Evolutionary conservation across 306 rosid genomes (phyloP).

Genomic region (Prinsepia uniflora): DNA sequence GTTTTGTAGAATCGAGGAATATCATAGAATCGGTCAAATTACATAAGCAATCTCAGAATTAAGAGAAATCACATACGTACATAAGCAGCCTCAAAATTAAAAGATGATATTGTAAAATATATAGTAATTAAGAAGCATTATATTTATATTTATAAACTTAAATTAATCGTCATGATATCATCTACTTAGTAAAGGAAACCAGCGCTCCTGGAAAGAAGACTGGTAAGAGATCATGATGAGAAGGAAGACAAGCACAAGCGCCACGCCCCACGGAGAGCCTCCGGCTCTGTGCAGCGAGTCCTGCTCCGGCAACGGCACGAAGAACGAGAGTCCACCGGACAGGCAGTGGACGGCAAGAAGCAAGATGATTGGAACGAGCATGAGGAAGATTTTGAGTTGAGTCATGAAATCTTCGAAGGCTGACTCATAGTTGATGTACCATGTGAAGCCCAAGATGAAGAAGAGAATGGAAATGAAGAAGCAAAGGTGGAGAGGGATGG

Average conservation of each 20-base stretch:
- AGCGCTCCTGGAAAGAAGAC: constrained; percentile 66
- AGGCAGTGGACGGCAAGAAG: constrained; percentile 53
- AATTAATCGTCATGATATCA: constrained; percentile 4
- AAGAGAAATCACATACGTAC: no score
- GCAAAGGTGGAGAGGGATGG: constrained; percentile 58
- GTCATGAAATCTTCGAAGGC: constrained; percentile 41
- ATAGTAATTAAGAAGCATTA: no score
- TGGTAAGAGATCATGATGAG: constrained; percentile 63
- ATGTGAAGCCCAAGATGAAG: constrained; percentile 50
- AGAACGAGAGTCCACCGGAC: constrained; percentile 34
- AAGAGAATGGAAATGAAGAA: constrained; percentile 48
- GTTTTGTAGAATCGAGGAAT: no score
- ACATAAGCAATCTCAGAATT: background rate
- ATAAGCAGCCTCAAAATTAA: no score
- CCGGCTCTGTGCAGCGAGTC: constrained; percentile 76
- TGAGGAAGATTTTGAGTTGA: constrained; percentile 54
- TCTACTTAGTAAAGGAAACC: constrained; percentile 65
- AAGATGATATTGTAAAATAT: no score
- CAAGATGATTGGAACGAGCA: constrained; percentile 50
- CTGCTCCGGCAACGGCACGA: constrained; percentile 47
- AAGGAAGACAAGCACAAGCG: constrained; percentile 55
- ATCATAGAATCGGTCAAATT: background rate
- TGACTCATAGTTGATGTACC: constrained; percentile 74
- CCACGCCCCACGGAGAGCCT: constrained; percentile 90
- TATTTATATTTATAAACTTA: background rate